These are phyloP conservation scores for Sugiyamaella castrensis DNA, from an alignment of 1,139 yeast species.

Conservation along the genomic window DNA sequence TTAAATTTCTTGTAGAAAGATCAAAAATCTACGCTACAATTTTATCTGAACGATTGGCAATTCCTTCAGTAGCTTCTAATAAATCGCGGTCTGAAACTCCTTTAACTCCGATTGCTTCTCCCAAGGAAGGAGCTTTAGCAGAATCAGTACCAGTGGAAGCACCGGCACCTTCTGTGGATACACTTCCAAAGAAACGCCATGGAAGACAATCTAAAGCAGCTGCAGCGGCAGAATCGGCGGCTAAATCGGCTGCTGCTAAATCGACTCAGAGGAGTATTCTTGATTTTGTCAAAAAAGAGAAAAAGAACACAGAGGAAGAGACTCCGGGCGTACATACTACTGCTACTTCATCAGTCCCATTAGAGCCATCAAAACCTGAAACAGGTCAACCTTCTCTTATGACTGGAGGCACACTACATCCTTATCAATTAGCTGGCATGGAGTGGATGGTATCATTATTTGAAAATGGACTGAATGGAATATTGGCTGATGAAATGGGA, in stretches of 20 bases:
- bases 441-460: slow-evolving; percentile 87
- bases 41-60: slow-evolving; percentile 64
- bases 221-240: slow-evolving; percentile 10
- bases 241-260: slow-evolving; percentile 9
- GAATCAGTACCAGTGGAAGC: neutral
- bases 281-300: slow-evolving; percentile 15
- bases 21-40: slow-evolving; percentile 82
- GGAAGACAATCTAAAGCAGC: slow-evolving; percentile 12
- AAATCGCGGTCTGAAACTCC: slow-evolving; percentile 36
- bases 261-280: slow-evolving; percentile 18
- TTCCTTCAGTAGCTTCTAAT: slow-evolving; percentile 29
- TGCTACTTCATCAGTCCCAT: neutral
- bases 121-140: neutral
- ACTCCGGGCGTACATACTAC: neutral
- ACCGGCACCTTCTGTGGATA: too few relatives aligned
- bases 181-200: neutral
- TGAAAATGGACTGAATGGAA: slow-evolving; percentile 81
- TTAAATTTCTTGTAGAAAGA: slow-evolving; percentile 71
- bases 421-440: slow-evolving; percentile 84
- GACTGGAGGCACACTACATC: slow-evolving; percentile 67
- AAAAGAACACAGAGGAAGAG: neutral
- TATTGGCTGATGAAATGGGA: slow-evolving; percentile 57
- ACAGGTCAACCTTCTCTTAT: slow-evolving; percentile 61
- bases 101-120: slow-evolving; percentile 8
- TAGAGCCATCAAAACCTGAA: slow-evolving; percentile 2